Evolutionary conservation across 176 grass and related monocot genomes (phyloP).

Genomic region (Pharus latifolius): DNA sequence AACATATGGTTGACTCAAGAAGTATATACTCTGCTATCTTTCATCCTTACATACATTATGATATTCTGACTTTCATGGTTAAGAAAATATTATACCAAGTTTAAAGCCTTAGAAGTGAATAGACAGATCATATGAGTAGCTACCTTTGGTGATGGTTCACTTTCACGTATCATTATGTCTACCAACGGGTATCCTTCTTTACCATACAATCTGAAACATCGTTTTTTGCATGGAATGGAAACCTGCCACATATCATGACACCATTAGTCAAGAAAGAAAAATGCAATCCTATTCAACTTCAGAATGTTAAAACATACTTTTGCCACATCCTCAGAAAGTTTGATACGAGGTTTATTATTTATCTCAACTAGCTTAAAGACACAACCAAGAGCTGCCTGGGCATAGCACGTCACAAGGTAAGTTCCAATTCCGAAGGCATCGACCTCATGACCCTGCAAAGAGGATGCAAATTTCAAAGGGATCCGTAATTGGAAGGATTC

Average conservation of each 20-base stretch:
- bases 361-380: conserved; percentile 99
- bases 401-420: conserved; percentile 92
- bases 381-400: conserved; percentile 97
- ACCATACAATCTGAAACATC: conserved; percentile 78
- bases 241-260: conserved; percentile 45
- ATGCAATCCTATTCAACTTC: neutral
- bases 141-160: conserved; percentile 81
- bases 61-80: neutral
- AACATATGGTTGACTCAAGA: neutral
- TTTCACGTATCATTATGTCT: conserved; percentile 87
- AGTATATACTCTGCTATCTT: neutral
- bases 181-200: conserved; percentile 92
- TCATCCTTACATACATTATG: neutral
- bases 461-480: conserved; percentile 3
- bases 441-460: conserved; percentile 86
- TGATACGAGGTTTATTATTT: conserved; percentile 90
- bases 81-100: neutral
- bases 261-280: neutral
- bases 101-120: conserved; percentile 2
- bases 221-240: conserved; percentile 97
- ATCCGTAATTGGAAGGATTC: neutral
- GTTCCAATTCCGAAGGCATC: conserved; percentile 98
- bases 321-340: conserved; percentile 92
- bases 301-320: conserved; percentile 52
- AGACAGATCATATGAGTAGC: neutral